Conservation (phyloP, 1,284 basidiomycete genomes). For the Leccinum pallidistipes region DNA sequence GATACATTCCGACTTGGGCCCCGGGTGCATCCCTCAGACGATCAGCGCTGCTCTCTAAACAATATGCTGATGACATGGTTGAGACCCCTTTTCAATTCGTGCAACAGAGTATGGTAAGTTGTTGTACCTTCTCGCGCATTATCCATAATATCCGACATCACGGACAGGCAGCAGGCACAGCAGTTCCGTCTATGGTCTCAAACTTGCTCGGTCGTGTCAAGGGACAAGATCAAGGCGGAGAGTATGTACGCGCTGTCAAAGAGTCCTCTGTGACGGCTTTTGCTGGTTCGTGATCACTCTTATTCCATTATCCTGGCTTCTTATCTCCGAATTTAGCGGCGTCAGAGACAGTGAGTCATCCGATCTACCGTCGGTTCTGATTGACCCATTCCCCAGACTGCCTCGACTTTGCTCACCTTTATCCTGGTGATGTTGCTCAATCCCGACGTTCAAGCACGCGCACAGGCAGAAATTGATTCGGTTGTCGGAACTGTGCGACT, state of each 20-base stretch:
- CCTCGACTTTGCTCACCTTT: slow-evolving; percentile 27
- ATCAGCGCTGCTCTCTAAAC: slow-evolving; percentile 22
- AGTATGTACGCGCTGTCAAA: slow-evolving; percentile 26
- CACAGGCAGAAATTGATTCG: slow-evolving; percentile 30
- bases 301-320: not conserved
- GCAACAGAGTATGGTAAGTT: slow-evolving; percentile 22
- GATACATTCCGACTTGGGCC: slow-evolving; percentile 29
- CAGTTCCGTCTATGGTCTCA: slow-evolving; percentile 31
- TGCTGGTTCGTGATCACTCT: slow-evolving; percentile 23
- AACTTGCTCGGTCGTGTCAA: slow-evolving; percentile 21
- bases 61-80: slow-evolving; percentile 28
- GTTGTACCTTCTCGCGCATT: not conserved
- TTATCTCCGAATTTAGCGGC: slow-evolving; percentile 22
- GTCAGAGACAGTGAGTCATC: slow-evolving; percentile 28
- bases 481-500: slow-evolving; percentile 26
- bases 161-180: slow-evolving; percentile 28
- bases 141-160: not conserved
- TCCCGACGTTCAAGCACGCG: slow-evolving; percentile 28
- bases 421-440: slow-evolving; percentile 33
- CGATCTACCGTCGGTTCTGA: not conserved
- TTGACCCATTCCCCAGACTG: slow-evolving; percentile 21
- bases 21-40: slow-evolving; percentile 32
- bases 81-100: slow-evolving; percentile 32
- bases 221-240: slow-evolving; percentile 1
- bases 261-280: slow-evolving; percentile 34